These are phyloP conservation scores for Psilocybe subaeruginosa DNA, from an alignment of 768 basidiomycete genomes.

Conservation along the genomic window DNA sequence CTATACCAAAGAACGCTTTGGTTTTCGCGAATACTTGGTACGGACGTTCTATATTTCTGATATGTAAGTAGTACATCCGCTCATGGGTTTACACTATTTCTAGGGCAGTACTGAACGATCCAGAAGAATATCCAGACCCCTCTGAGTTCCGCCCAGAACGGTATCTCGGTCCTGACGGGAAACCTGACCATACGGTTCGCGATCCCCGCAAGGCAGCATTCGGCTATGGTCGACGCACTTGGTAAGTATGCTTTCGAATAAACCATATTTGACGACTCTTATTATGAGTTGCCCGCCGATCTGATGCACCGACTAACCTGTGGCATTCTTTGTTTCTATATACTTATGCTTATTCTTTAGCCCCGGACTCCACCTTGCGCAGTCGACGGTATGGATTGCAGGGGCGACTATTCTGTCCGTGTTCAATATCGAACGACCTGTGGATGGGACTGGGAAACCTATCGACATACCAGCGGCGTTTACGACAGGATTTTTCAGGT, in stretches of 20 bases:
- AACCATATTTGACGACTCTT: background rate
- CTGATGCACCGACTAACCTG: background rate
- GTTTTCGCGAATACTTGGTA: slow-evolving; percentile 7
- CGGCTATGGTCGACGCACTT: slow-evolving; percentile 3
- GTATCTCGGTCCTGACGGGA: slow-evolving; percentile 7
- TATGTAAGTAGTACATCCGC: background rate
- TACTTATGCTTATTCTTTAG: background rate
- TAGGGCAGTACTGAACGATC: slow-evolving; percentile 8
- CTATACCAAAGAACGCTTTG: slow-evolving; percentile 4
- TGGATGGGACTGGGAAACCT: background rate
- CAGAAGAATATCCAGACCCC: slow-evolving; percentile 3
- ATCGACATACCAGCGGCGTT: background rate
- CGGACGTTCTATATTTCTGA: background rate
- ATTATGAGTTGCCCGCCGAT: background rate
- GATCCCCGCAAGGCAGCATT: slow-evolving; percentile 6
- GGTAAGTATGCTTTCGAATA: background rate
- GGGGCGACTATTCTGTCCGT: background rate
- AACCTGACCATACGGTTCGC: background rate
- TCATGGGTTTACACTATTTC: background rate
- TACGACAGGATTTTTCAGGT: slow-evolving; percentile 4
- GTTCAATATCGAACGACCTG: slow-evolving; percentile 5
- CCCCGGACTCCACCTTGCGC: slow-evolving; percentile 3
- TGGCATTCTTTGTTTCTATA: background rate
- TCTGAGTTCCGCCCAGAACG: slow-evolving; percentile 6
- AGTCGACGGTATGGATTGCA: slow-evolving; percentile 6